phyloP scores from a whole-genome alignment of 2,329 filamentous ascomycete genomes.

The Phyllosticta paracitricarpa region DNA sequence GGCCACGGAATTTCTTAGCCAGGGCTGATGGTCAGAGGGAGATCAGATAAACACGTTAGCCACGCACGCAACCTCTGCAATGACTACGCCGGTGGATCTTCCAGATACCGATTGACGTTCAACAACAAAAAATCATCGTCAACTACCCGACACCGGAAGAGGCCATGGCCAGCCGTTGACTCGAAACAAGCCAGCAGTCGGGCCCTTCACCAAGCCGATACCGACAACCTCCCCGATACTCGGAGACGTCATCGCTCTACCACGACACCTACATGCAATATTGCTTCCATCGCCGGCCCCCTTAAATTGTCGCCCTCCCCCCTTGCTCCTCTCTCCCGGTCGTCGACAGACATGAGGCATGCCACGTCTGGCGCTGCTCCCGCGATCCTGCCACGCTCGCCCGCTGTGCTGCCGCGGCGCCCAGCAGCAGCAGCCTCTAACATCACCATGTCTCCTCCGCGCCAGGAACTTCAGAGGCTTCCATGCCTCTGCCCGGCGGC shows the following conservation, averaged over 20 bases:
- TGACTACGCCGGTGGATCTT: no score
- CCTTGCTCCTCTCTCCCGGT: neutral
- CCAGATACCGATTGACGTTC: neutral
- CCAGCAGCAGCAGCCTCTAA: neutral
- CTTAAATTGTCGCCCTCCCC: neutral
- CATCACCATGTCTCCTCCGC: neutral
- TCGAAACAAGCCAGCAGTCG: neutral
- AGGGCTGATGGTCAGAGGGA: no score
- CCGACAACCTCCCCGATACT: neutral
- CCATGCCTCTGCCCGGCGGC: slow-evolving; percentile 5
- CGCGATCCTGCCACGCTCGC: neutral
- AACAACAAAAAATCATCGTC: neutral
- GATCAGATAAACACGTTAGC: no score
- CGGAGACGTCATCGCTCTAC: slow-evolving; percentile 10
- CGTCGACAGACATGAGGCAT: slow-evolving; percentile 5
- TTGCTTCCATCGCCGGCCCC: neutral
- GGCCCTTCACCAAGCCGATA: neutral
- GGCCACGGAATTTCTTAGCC: no score
- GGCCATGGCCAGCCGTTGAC: neutral
- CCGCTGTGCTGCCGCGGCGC: neutral
- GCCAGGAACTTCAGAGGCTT: neutral
- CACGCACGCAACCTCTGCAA: neutral
- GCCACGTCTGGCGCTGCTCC: slow-evolving; percentile 3
- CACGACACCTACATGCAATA: neutral
- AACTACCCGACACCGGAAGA: neutral